Evolutionary conservation across 768 basidiomycete species (phyloP).

Genomic region (Tremella yokohamensis): DNA sequence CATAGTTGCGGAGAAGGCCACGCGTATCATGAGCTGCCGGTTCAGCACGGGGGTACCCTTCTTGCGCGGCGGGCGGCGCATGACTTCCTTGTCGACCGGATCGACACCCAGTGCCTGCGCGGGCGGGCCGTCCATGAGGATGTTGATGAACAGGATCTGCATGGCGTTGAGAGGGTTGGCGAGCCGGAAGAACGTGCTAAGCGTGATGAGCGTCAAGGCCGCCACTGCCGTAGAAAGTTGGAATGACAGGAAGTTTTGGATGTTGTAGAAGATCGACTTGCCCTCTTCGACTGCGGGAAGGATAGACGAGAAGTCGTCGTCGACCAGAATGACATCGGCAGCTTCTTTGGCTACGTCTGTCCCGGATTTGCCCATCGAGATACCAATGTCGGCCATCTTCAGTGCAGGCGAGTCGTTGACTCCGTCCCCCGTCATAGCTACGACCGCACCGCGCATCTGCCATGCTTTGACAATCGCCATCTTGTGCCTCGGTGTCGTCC

Average conservation of each 20-base stretch:
- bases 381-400: slow-evolving; percentile 96
- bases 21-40: slow-evolving; percentile 65
- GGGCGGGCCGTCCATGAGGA: slow-evolving; percentile 98
- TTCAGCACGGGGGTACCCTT: slow-evolving; percentile 89
- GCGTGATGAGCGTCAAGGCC: slow-evolving; percentile 87
- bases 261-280: slow-evolving; percentile 98
- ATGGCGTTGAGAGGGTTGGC: slow-evolving; percentile 93
- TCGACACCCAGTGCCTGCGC: slow-evolving; percentile 95
- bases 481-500: slow-evolving; percentile 95
- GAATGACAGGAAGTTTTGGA: slow-evolving; percentile 96
- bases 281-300: slow-evolving; percentile 92
- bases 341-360: slow-evolving; percentile 99
- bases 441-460: slow-evolving; percentile 80
- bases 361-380: slow-evolving; percentile 97
- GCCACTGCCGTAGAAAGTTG: slow-evolving; percentile 97
- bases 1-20: slow-evolving; percentile 87
- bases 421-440: slow-evolving; percentile 97
- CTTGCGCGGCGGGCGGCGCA: slow-evolving; percentile 85
- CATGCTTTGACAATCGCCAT: slow-evolving; percentile 96
- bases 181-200: slow-evolving; percentile 83
- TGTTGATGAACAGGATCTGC: slow-evolving; percentile 99
- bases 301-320: slow-evolving; percentile 95
- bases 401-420: slow-evolving; percentile 96
- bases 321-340: slow-evolving; percentile 92
- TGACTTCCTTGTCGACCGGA: slow-evolving; percentile 87